A percentile compares a stretch with the other conserved stretches of the same genome.
phyloP scores from a whole-genome alignment of 2,329 filamentous ascomycete genomes.

The Fusarium poae region DNA sequence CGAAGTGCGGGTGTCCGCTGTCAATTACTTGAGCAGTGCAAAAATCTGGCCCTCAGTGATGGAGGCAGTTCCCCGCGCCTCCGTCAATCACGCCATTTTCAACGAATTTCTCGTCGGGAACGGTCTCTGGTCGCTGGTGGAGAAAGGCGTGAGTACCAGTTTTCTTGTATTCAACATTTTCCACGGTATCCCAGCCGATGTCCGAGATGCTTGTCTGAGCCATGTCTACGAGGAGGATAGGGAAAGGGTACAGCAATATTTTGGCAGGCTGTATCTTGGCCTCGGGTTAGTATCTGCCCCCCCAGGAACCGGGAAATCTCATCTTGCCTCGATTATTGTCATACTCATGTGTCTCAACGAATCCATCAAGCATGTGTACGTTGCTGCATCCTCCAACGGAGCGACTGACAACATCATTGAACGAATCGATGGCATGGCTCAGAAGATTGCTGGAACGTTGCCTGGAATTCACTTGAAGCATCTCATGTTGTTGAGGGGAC shows the following conservation, averaged over 20 bases:
- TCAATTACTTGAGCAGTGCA: neutral
- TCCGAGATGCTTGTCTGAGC: neutral
- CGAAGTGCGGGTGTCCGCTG: neutral
- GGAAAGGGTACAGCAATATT: neutral
- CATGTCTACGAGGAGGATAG: slow-evolving; percentile 3
- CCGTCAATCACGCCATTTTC: neutral
- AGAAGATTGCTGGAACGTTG: accelerated
- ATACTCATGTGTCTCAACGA: neutral
- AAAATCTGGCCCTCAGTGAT: accelerated
- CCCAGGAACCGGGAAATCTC: slow-evolving; percentile 7
- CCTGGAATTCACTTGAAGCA: accelerated
- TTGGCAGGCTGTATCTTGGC: neutral
- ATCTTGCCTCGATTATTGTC: neutral
- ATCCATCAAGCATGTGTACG: neutral
- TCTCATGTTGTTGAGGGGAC: slow-evolving; percentile 9
- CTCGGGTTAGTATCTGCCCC: slow-evolving; percentile 5
- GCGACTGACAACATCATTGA: slow-evolving; percentile 2
- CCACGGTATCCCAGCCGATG: accelerated
- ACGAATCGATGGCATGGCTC: accelerated
- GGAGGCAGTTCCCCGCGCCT: accelerated
- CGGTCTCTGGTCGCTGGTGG: neutral
- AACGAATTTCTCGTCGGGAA: neutral
- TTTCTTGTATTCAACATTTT: neutral
- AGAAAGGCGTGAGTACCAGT: accelerated
- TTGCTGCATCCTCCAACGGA: neutral